These are phyloP conservation scores for Ensete ventricosum DNA, from an alignment of 176 grass and related monocot genomes.

Conservation along the genomic window DNA sequence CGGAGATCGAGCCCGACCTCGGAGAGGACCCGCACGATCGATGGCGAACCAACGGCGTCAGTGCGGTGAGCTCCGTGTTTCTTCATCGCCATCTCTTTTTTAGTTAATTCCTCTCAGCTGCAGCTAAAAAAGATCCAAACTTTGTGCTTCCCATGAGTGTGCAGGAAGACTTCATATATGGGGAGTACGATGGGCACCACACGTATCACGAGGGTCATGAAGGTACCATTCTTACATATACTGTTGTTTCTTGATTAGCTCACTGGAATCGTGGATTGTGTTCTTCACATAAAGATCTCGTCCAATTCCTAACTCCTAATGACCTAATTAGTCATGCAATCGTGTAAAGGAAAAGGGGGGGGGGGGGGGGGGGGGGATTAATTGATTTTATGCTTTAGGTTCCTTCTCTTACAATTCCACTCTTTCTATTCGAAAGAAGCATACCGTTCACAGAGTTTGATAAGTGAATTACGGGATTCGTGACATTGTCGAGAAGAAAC, in stretches of 20 bases:
- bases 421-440: background rate
- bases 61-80: conserved; percentile 32
- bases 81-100: background rate
- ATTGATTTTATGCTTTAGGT: no score
- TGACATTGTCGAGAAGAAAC: background rate
- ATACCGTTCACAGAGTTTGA: background rate
- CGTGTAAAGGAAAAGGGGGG: no score
- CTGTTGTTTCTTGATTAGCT: background rate
- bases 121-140: conserved; percentile 1
- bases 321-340: no score
- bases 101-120: background rate
- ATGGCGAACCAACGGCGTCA: conserved; percentile 60
- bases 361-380: no score
- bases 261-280: background rate
- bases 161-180: conserved; percentile 79
- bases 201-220: conserved; percentile 64
- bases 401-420: no score
- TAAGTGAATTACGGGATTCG: background rate
- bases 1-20: conserved; percentile 86
- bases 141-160: background rate
- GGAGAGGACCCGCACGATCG: conserved; percentile 60
- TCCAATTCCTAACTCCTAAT: no score
- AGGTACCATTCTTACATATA: conserved; percentile 15
- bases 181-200: conserved; percentile 67
- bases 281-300: background rate